Evolutionary conservation across 2,329 filamentous ascomycete genomes (phyloP).

Genomic region (Fusarium temperatum): DNA sequence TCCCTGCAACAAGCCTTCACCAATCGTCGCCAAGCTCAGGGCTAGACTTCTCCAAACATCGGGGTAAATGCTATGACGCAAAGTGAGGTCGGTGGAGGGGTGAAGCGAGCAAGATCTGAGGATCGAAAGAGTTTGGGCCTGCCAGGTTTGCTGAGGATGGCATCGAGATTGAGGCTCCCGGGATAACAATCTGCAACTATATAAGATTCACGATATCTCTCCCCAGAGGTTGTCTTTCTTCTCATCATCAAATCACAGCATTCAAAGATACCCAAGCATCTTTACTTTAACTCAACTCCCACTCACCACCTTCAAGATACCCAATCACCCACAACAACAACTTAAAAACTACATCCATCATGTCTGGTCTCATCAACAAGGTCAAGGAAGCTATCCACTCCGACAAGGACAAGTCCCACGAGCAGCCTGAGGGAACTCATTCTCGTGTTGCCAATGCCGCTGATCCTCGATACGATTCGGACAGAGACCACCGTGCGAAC

Average conservation of each 20-base stretch:
- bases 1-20: constrained; percentile 15
- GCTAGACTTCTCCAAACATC: constrained; percentile 20
- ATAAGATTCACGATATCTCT: constrained; percentile 31
- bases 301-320: constrained; percentile 13
- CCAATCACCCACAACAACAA: constrained; percentile 10
- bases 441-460: constrained; percentile 51
- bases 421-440: constrained; percentile 34
- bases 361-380: constrained; percentile 68
- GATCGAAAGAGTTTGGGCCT: constrained; percentile 13
- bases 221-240: neutral
- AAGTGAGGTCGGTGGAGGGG: constrained; percentile 23
- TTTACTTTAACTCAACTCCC: constrained; percentile 3
- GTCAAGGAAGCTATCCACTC: constrained; percentile 64
- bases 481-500: constrained; percentile 50
- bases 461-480: constrained; percentile 64
- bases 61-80: too few relatives aligned
- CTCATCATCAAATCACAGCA: constrained; percentile 25
- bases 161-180: constrained; percentile 26
- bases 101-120: neutral
- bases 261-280: constrained; percentile 35
- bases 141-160: constrained; percentile 2
- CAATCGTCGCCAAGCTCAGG: constrained; percentile 19
- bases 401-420: constrained; percentile 54
- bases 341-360: constrained; percentile 46
- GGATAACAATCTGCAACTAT: constrained; percentile 22